Conservation (phyloP, 2,329 filamentous ascomycete species). For the Phaeosphaeria sp. region DNA sequence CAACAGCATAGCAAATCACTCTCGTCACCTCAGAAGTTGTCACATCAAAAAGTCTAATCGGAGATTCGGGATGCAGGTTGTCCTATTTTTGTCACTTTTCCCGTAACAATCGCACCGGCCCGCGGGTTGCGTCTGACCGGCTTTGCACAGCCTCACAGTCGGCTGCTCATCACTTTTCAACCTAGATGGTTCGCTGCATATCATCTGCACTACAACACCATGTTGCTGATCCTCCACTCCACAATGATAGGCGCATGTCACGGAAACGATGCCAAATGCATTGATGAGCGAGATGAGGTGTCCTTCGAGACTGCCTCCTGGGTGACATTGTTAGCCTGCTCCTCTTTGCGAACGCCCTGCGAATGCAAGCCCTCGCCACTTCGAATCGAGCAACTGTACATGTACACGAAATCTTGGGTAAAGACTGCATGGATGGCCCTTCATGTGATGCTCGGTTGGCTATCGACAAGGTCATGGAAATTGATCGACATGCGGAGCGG, state of each 20-base stretch:
- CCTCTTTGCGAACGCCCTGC: background rate
- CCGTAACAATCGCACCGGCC: slow-evolving; percentile 16
- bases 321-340: slow-evolving; percentile 7
- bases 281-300: background rate
- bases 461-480: background rate
- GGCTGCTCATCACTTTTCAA: slow-evolving; percentile 11
- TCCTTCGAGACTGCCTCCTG: background rate
- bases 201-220: slow-evolving; percentile 9
- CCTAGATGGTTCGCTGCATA: slow-evolving; percentile 6
- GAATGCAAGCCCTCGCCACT: slow-evolving; percentile 1
- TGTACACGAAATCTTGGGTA: background rate
- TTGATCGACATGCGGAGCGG: slow-evolving; percentile 2
- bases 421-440: slow-evolving; percentile 4
- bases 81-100: slow-evolving; percentile 17
- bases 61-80: slow-evolving; percentile 5
- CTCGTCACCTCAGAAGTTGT: background rate
- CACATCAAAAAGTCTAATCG: background rate
- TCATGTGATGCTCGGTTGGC: background rate
- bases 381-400: background rate
- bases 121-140: slow-evolving; percentile 18
- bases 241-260: slow-evolving; percentile 1
- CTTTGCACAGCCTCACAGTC: slow-evolving; percentile 25
- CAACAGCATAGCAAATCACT: background rate
- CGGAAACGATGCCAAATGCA: background rate
- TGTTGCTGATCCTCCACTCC: slow-evolving; percentile 13